These are phyloP conservation scores for Acanthamoeba sp. DNA, from an alignment of 208 protist species.

Conservation along the genomic window DNA sequence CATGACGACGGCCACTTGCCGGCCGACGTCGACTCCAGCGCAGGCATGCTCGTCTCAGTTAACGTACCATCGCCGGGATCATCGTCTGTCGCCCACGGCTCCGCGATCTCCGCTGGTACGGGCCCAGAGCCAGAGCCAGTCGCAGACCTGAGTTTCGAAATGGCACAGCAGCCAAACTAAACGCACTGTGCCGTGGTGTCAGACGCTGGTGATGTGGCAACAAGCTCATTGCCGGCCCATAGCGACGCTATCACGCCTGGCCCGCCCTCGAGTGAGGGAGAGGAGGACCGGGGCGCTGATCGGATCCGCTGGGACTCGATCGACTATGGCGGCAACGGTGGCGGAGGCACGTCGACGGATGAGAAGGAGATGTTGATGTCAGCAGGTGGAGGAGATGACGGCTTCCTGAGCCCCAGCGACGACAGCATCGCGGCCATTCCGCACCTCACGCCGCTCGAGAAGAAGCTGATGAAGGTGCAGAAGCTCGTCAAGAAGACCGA, in stretches of 20 bases:
- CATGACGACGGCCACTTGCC: not conserved
- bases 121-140: no score
- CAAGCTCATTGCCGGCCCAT: not conserved
- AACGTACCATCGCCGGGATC: not conserved
- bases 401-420: not conserved
- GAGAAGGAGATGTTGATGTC: not conserved
- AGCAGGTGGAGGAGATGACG: not conserved
- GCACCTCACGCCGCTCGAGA: slow-evolving; percentile 22
- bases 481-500: slow-evolving; percentile 42
- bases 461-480: slow-evolving; percentile 44
- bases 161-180: no score
- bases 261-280: not conserved
- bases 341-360: not conserved
- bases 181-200: no score
- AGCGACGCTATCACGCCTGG: not conserved
- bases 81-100: not conserved
- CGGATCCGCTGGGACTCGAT: not conserved
- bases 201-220: not conserved
- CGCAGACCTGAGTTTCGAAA: no score
- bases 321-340: not conserved
- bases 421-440: not conserved
- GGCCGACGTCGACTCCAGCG: not conserved
- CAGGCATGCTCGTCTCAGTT: not conserved
- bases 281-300: not conserved
- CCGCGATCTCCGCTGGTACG: not conserved